These are phyloP conservation scores for Psilocybe mexicana DNA, from an alignment of 1,284 basidiomycete genomes.

Conservation along the genomic window DNA sequence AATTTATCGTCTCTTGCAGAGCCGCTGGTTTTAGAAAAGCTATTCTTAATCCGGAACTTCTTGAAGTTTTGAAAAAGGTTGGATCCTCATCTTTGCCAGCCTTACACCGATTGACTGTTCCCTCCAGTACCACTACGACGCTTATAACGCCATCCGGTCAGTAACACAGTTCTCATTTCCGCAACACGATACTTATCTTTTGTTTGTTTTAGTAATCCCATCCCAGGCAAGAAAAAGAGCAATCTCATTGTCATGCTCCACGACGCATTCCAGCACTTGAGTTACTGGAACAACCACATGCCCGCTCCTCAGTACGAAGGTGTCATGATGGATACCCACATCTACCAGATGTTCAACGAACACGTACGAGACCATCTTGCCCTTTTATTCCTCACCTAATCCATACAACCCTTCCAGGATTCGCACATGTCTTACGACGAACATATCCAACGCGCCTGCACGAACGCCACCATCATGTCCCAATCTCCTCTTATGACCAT, in stretches of 20 bases:
- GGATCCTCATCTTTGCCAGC: background rate
- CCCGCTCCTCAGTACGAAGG: constrained; percentile 52
- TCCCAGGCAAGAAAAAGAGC: constrained; percentile 52
- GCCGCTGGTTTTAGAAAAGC: constrained; percentile 71
- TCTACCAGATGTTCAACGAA: constrained; percentile 75
- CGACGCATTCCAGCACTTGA: constrained; percentile 80
- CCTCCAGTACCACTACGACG: constrained; percentile 63
- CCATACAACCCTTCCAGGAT: constrained; percentile 36
- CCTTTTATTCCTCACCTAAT: background rate
- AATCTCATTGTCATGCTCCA: constrained; percentile 71
- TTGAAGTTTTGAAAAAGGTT: constrained; percentile 58
- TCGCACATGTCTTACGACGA: constrained; percentile 50
- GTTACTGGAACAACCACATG: constrained; percentile 74
- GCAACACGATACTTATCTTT: background rate
- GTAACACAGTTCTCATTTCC: background rate
- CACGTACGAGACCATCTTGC: constrained; percentile 14
- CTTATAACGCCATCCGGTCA: constrained; percentile 71
- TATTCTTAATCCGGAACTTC: constrained; percentile 35
- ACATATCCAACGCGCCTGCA: constrained; percentile 69
- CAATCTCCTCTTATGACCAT: constrained; percentile 69
- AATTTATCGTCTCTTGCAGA: constrained; percentile 37
- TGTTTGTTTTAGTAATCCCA: constrained; percentile 37
- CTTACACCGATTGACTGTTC: background rate
- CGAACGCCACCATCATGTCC: constrained; percentile 43
- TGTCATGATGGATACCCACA: constrained; percentile 82